Conservation (phyloP, 2,329 filamentous ascomycete species). For the Penicillium sp. region DNA sequence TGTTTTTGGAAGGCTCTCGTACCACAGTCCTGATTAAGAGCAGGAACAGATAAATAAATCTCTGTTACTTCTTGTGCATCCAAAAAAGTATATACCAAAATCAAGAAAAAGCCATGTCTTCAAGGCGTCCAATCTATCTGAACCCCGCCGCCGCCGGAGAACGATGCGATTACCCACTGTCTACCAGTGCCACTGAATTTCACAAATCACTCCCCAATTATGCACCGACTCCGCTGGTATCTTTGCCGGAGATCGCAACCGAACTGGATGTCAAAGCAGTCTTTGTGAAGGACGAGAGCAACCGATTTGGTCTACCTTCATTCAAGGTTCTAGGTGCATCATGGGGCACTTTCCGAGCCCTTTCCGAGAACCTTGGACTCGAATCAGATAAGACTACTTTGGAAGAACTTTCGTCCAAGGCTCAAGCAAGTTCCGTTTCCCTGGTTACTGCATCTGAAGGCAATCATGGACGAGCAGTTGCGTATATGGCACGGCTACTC, state of each 20-base stretch:
- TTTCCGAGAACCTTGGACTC: conserved; percentile 50
- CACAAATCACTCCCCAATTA: conserved; percentile 62
- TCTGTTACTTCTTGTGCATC: background rate
- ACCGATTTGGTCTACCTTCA: conserved; percentile 66
- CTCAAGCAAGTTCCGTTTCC: conserved; percentile 35
- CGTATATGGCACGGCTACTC: conserved; percentile 65
- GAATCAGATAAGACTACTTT: conserved; percentile 45
- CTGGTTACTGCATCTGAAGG: conserved; percentile 71
- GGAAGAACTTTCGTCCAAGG: conserved; percentile 42
- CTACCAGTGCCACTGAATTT: conserved; percentile 42
- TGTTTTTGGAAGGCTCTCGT: background rate
- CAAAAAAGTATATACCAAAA: background rate
- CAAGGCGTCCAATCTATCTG: conserved; percentile 28
- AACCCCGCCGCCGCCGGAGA: conserved; percentile 23
- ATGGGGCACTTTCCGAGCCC: conserved; percentile 66
- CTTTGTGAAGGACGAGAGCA: conserved; percentile 70
- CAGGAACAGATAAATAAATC: background rate
- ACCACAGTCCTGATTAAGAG: background rate
- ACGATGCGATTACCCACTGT: conserved; percentile 9
- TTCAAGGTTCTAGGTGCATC: conserved; percentile 83
- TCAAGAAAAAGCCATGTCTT: conserved; percentile 12
- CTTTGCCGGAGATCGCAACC: conserved; percentile 56
- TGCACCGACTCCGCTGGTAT: conserved; percentile 55
- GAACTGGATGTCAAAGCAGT: conserved; percentile 60
- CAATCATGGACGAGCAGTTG: conserved; percentile 74